phyloP scores from a whole-genome alignment of 441 rosid genomes.

The Kokia cookei region DNA sequence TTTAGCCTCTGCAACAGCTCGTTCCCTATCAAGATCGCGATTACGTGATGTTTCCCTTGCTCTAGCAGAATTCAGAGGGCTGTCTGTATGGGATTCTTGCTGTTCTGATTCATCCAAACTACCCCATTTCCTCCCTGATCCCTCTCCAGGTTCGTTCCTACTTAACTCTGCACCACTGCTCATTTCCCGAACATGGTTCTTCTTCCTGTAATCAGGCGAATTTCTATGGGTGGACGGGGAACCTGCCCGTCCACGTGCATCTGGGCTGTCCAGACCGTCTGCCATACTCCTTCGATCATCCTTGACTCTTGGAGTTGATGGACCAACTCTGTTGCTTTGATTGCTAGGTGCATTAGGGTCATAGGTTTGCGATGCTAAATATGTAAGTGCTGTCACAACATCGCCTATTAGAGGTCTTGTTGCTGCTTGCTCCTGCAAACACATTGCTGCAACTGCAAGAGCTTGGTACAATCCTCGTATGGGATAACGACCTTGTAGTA shows the following conservation, averaged over 20 bases:
- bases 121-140: conserved; percentile 84
- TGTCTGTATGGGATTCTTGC: conserved; percentile 62
- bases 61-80: conserved; percentile 64
- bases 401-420: conserved; percentile 95
- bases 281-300: conserved; percentile 59
- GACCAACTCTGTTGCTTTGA: conserved; percentile 62
- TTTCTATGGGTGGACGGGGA: conserved; percentile 74
- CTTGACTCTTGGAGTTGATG: conserved; percentile 58
- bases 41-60: conserved; percentile 73
- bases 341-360: conserved; percentile 53
- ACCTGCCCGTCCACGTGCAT: conserved; percentile 47
- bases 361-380: conserved; percentile 87
- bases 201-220: conserved; percentile 81
- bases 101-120: conserved; percentile 56
- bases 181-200: conserved; percentile 54
- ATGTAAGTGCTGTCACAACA: conserved; percentile 92
- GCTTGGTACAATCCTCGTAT: conserved; percentile 98
- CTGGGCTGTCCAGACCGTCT: conserved; percentile 81
- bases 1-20: conserved; percentile 95
- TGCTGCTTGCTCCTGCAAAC: conserved; percentile 96
- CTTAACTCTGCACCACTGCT: conserved; percentile 51
- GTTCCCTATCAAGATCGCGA: conserved; percentile 85
- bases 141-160: conserved; percentile 60
- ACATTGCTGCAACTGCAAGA: conserved; percentile 98
- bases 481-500: conserved; percentile 85